Base-by-base conservation (phyloP, 179 eudicot genomes). In the Carnegiea gigantea region DNA sequence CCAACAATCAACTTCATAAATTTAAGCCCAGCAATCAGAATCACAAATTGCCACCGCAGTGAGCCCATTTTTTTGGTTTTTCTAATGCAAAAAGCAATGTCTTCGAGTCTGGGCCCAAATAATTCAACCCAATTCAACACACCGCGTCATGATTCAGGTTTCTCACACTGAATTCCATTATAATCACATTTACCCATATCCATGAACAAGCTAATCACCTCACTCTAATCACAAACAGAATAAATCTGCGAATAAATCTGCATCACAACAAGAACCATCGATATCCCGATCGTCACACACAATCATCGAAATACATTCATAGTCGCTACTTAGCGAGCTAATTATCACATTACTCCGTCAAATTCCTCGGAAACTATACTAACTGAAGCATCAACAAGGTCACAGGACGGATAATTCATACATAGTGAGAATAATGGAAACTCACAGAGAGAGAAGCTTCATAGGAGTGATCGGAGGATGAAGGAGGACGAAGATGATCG, bases 401-500 rank as follows among this genome's bases (percentile, higher is more conserved):
- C 26, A 21, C 28, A 67, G 36, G 9, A 60, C n/a, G 3, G 28
- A 54, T 36, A 59, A 48, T 7, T 28, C 1, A 6, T 6, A 9
- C 6, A 14, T n/a, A 5, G 44, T 40, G 44, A 40, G 33, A 57
- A 18, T 9, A 36, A 76, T 7, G 6, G 28, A 20, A 73, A 86
- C 90, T 85, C 79, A 96, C 99, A 30, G 93, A 87, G 46, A 95
- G 83, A 28, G 87, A 84, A 17, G 97, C 88, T 14, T 89, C 90
- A 72, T 82, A 89, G 71, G 81, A 89, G 85, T 79, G 92, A 92
- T 67, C 89, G 82, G 73, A 80, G 24, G 93, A 91, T 46, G 90
- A 79, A 10, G 97, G 87, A 26, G 99, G 98, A 62, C 90, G 89
- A 74, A 95, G 92, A 83, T 95, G 99, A 78, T 95, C 87, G 1